Evolutionary conservation across 148 eudicot genomes (phyloP).

Genomic region (Persicaria tinctoria): DNA sequence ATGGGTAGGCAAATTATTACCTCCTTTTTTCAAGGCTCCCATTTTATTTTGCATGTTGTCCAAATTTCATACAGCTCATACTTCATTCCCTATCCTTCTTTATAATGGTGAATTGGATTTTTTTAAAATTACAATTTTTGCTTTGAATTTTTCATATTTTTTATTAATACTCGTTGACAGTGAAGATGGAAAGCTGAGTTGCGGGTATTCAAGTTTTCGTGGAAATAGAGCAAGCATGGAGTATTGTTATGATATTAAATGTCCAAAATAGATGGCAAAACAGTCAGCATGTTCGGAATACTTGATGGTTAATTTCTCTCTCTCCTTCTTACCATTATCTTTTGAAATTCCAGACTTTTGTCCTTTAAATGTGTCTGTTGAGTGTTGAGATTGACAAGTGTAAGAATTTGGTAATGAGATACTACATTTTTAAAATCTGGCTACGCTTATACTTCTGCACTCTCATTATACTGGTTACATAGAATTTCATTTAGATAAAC

Average conservation of each 20-base stretch:
- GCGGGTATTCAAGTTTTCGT: conserved; percentile 88
- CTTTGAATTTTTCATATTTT: background rate
- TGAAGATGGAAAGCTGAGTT: conserved; percentile 81
- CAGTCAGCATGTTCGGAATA: conserved; percentile 84
- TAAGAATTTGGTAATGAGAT: background rate
- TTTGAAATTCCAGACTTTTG: background rate
- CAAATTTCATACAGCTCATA: conserved; percentile 5
- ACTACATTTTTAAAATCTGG: background rate
- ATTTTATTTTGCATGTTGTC: background rate
- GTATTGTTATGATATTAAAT: conserved; percentile 81
- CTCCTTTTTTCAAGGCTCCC: background rate
- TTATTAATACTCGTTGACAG: conserved; percentile 32
- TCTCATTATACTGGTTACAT: background rate
- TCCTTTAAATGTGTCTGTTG: background rate
- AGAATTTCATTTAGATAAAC: conserved; percentile 14
- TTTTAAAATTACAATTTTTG: background rate
- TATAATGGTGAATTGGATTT: background rate
- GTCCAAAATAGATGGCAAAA: conserved; percentile 57
- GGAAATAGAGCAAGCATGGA: conserved; percentile 98
- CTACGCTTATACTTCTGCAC: background rate
- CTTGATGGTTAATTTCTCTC: conserved; percentile 69
- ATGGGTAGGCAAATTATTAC: background rate
- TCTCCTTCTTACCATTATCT: background rate
- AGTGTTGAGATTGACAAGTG: background rate
- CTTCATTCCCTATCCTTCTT: background rate